These are phyloP conservation scores for Xylaria sp. DNA, from an alignment of 2,329 filamentous ascomycete species.

Conservation along the genomic window DNA sequence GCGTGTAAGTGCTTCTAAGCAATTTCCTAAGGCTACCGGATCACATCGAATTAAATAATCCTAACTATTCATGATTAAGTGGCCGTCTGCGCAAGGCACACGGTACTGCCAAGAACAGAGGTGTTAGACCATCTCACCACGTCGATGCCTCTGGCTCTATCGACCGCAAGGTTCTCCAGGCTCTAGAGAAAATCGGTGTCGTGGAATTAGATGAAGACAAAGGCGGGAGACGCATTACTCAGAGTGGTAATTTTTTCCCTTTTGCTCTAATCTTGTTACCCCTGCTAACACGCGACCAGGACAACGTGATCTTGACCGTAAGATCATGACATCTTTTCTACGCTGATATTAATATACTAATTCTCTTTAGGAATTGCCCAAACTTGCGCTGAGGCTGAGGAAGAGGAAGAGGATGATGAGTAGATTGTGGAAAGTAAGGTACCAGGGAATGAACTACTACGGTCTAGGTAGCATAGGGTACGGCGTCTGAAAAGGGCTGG, in stretches of 20 bases:
- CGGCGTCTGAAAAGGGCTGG: conserved; percentile 51
- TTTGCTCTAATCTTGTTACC: neutral
- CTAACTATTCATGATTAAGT: conserved; percentile 36
- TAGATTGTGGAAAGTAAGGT: conserved; percentile 55
- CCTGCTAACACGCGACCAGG: conserved; percentile 14
- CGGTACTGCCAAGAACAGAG: conserved; percentile 97
- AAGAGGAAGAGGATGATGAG: conserved; percentile 73
- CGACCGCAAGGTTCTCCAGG: conserved; percentile 97
- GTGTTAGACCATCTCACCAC: conserved; percentile 90
- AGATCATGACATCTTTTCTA: conserved; percentile 34
- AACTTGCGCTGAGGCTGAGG: conserved; percentile 79
- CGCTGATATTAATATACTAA: conserved; percentile 31
- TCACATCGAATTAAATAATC: conserved; percentile 74
- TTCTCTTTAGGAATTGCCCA: conserved; percentile 73
- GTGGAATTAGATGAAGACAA: conserved; percentile 98
- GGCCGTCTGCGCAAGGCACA: conserved; percentile 97
- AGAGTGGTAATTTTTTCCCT: conserved; percentile 70
- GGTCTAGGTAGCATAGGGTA: conserved; percentile 50
- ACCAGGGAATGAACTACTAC: conserved; percentile 41
- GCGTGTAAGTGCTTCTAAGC: conserved; percentile 65
- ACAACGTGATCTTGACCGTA: conserved; percentile 98
- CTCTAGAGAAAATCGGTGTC: conserved; percentile 99
- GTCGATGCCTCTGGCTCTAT: conserved; percentile 94
- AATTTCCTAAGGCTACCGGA: neutral
- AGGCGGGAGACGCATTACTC: conserved; percentile 97